Evolutionary conservation across 2,329 filamentous ascomycete species (phyloP).

Genomic region (Arthroderma sp.): DNA sequence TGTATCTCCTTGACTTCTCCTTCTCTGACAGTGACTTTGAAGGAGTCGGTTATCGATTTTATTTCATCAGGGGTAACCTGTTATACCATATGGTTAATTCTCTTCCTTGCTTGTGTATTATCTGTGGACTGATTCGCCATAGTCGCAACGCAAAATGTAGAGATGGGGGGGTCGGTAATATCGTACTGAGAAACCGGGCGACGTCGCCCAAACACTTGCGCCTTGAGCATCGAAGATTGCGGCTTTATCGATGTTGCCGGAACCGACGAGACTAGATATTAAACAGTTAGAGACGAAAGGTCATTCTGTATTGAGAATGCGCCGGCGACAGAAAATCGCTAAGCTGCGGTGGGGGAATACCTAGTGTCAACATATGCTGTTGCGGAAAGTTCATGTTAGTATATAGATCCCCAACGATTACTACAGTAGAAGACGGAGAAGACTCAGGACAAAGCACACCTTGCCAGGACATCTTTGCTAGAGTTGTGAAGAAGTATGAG

Average conservation of each 20-base stretch:
- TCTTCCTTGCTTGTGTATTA: background rate
- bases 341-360: slow-evolving; percentile 26
- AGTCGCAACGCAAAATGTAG: background rate
- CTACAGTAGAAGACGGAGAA: slow-evolving; percentile 3
- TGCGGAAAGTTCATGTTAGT: slow-evolving; percentile 9
- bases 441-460: slow-evolving; percentile 33
- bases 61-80: slow-evolving; percentile 44
- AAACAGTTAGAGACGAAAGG: background rate
- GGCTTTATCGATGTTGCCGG: slow-evolving; percentile 67
- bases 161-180: background rate
- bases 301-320: background rate
- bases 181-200: slow-evolving; percentile 58
- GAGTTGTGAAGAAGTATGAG: background rate
- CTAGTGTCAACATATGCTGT: slow-evolving; percentile 50
- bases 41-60: slow-evolving; percentile 38
- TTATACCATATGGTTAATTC: background rate
- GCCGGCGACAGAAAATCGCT: background rate
- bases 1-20: slow-evolving; percentile 52
- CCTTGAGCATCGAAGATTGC: slow-evolving; percentile 72
- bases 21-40: slow-evolving; percentile 36
- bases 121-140: background rate
- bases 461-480: slow-evolving; percentile 36
- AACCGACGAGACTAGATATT: slow-evolving; percentile 57
- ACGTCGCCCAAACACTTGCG: slow-evolving; percentile 66
- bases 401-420: slow-evolving; percentile 2